Evolutionary conservation across 768 basidiomycete species (phyloP), one percentile per base, ranked within the genome.

Genomic region (Suillus occidentalis): DNA sequence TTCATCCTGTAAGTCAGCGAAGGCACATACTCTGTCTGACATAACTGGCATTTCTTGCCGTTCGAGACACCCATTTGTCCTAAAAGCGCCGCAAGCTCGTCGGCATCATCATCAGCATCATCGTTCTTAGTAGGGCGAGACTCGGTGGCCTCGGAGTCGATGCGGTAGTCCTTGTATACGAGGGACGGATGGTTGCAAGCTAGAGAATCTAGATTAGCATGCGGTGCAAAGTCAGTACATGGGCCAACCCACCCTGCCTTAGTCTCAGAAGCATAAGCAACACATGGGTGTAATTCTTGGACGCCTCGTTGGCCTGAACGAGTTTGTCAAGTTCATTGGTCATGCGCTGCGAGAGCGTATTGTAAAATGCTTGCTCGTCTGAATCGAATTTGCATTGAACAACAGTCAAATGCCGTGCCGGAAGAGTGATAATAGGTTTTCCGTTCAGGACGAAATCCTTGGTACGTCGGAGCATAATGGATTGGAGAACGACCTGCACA

Each of bases 171-270:
- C 66, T 90, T 88, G 4, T 89, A 85, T 16, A 97, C 89, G 12
- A 97, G 84, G 0, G 85, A 82, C 0, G 95, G 95, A 71, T 97
- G 96, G 69, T 94, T 91, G 73, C 95, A 98, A 0, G 95, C 95
- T 97, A 63, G 28, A 40, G 57, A 55, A 40, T 66, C 8, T 31
- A 61, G 25, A 22, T 65, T 45, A 64, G 40, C 16, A 36, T 14
- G 7, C 53, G 37, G 61, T 45, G n/a, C 59, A 34, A 63, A 57
- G 37, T 22, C 10, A 47, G 28, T 18, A 16, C 28, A 39, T n/a
- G 25, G 37, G 60, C 37, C 60, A 28, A 73, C 83, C 36, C 66
- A 91, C 96, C 94, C 85, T 99, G 97, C 36, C 97, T 88, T 56
- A 98, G 81, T 37, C 97, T 86, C 57, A 97, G 83, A 66, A 92